A percentile compares a stretch with the other conserved stretches of the same genome.
These are phyloP conservation scores for Naganishia albida DNA, from an alignment of 1,284 basidiomycete species.

Conservation along the genomic window DNA sequence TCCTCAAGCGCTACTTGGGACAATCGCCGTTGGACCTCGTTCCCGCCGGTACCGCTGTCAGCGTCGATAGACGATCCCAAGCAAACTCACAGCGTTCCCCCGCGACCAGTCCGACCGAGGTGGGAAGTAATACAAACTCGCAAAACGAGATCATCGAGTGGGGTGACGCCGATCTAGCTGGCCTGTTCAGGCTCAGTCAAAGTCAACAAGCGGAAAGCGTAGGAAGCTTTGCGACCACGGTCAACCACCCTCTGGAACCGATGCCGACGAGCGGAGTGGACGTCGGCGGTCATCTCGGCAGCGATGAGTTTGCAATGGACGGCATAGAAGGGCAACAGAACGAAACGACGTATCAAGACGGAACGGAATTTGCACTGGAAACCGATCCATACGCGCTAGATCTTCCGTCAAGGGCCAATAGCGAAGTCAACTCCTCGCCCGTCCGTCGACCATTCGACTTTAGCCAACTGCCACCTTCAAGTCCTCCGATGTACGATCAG, in stretches of 20 bases:
- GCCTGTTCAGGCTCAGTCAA: constrained; percentile 18
- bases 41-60: background rate
- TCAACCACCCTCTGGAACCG: background rate
- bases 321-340: background rate
- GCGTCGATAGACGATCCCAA: constrained; percentile 10
- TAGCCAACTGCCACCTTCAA: constrained; percentile 10
- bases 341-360: background rate
- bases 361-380: background rate
- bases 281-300: background rate
- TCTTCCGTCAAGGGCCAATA: background rate
- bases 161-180: constrained; percentile 19
- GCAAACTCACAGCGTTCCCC: constrained; percentile 6
- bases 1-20: constrained; percentile 21
- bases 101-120: constrained; percentile 19
- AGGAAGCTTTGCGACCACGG: constrained; percentile 8
- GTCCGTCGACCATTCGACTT: constrained; percentile 14
- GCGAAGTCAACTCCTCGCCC: constrained; percentile 7
- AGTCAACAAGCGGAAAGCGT: constrained; percentile 24
- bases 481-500: constrained; percentile 1
- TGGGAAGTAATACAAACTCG: background rate
- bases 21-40: constrained; percentile 13
- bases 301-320: background rate
- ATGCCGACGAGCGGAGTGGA: background rate
- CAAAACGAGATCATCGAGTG: constrained; percentile 1
- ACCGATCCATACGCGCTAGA: background rate